Evolutionary conservation across 345 rosid species (phyloP).

Genomic region (Psidium friedrichsthalianum): DNA sequence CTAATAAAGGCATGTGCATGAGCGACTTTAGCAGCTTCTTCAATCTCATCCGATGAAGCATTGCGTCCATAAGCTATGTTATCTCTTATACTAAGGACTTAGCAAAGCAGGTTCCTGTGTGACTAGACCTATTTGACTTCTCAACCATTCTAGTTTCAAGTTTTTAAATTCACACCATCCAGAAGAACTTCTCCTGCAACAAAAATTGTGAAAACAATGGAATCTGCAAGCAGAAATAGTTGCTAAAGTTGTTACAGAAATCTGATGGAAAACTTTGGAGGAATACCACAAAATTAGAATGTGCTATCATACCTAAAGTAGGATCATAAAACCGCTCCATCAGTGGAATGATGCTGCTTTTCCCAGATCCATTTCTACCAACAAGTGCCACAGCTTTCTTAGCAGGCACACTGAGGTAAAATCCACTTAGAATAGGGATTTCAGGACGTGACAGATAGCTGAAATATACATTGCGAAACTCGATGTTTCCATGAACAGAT

Average conservation of each 20-base stretch:
- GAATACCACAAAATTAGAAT: background rate
- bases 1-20: conserved; percentile 93
- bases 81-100: conserved; percentile 77
- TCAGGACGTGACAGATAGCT: conserved; percentile 98
- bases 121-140: conserved; percentile 94
- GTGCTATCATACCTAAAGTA: conserved; percentile 51
- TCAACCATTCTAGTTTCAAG: conserved; percentile 81
- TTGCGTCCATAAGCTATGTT: conserved; percentile 87
- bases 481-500: conserved; percentile 81
- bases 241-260: background rate
- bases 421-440: conserved; percentile 93
- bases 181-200: conserved; percentile 95
- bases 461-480: conserved; percentile 96
- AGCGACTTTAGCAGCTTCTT: conserved; percentile 96
- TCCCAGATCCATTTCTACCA: conserved; percentile 99
- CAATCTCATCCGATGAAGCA: conserved; percentile 75
- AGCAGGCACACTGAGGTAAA: conserved; percentile 96
- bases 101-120: conserved; percentile 97
- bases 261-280: background rate
- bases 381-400: conserved; percentile 96
- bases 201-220: conserved; percentile 5
- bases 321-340: conserved; percentile 99
- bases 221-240: conserved; percentile 1
- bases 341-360: conserved; percentile 95
- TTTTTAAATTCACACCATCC: conserved; percentile 92